phyloP scores from a whole-genome alignment of 2,329 filamentous ascomycete genomes.

The Ploettnerulaceae sp. region DNA sequence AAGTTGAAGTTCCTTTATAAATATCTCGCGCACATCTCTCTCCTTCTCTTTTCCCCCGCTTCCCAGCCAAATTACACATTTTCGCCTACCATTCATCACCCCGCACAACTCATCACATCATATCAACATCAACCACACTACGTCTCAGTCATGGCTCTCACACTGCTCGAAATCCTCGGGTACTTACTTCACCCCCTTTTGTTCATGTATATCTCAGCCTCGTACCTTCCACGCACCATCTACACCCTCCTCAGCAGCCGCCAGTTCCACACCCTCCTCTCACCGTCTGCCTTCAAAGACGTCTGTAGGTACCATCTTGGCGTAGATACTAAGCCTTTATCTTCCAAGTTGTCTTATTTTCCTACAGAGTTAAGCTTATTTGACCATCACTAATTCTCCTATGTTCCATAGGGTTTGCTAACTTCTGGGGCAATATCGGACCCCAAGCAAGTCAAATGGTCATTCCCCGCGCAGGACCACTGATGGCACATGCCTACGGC shows the following conservation, averaged over 20 bases:
- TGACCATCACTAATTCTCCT: too few relatives aligned
- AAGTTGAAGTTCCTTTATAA: too few relatives aligned
- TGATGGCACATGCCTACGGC: conserved; percentile 21
- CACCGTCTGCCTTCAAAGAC: conserved; percentile 35
- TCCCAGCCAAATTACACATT: too few relatives aligned
- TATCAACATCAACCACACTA: not conserved
- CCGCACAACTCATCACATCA: not conserved
- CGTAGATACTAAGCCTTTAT: too few relatives aligned
- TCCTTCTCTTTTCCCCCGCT: too few relatives aligned
- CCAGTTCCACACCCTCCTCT: conserved; percentile 39
- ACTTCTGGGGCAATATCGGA: conserved; percentile 54
- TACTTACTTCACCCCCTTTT: conserved; percentile 42
- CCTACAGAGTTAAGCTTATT: too few relatives aligned
- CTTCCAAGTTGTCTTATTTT: too few relatives aligned
- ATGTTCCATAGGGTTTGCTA: too few relatives aligned
- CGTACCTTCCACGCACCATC: conserved; percentile 49
- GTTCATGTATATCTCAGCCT: conserved; percentile 46
- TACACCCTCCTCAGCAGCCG: conserved; percentile 37
- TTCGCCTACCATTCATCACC: too few relatives aligned
- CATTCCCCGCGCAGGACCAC: conserved; percentile 43
- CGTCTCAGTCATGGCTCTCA: not conserved
- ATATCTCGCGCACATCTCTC: too few relatives aligned
- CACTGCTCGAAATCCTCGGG: conserved; percentile 17
- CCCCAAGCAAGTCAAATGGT: conserved; percentile 44
- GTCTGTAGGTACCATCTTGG: too few relatives aligned